A percentile compares a stretch with the other conserved stretches of the same genome.
Conservation (phyloP, 2,329 filamentous ascomycete species). For the Aureobasidium sp. region DNA sequence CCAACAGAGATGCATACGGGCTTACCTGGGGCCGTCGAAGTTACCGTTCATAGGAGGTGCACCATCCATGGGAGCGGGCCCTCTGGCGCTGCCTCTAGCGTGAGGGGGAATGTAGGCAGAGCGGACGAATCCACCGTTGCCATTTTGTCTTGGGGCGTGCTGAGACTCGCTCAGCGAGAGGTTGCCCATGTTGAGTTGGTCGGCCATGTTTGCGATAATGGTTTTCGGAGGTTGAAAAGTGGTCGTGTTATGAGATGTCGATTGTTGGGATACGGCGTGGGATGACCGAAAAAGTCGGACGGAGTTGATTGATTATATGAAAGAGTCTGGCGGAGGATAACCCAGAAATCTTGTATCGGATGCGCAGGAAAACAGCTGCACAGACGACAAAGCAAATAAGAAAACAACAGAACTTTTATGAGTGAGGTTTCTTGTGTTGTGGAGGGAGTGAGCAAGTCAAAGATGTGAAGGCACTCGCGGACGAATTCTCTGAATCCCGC, state of each 20-base stretch:
- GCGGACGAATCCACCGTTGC: constrained; percentile 41
- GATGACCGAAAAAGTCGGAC: background rate
- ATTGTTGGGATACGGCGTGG: constrained; percentile 3
- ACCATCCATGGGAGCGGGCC: constrained; percentile 29
- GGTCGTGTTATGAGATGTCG: background rate
- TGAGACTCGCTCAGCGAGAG: constrained; percentile 61
- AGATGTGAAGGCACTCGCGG: background rate
- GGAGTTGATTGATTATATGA: constrained; percentile 1
- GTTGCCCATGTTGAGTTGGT: constrained; percentile 74
- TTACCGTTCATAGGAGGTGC: constrained; percentile 38
- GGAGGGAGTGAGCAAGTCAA: background rate
- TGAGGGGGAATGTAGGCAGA: constrained; percentile 81
- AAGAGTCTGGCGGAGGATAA: background rate
- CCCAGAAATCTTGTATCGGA: constrained; percentile 5
- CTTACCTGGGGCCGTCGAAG: constrained; percentile 42
- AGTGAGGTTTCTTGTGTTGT: background rate
- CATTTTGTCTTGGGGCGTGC: constrained; percentile 44
- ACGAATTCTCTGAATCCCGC: background rate
- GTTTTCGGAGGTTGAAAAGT: background rate
- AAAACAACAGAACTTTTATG: constrained; percentile 9
- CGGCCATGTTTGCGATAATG: constrained; percentile 50
- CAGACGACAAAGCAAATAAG: constrained; percentile 12
- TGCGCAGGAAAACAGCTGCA: constrained; percentile 8
- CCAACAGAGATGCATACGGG: background rate
- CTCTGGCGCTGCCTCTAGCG: constrained; percentile 54